These are phyloP conservation scores for Leccinum variabile DNA, from an alignment of 1,284 basidiomycete genomes.

Conservation along the genomic window DNA sequence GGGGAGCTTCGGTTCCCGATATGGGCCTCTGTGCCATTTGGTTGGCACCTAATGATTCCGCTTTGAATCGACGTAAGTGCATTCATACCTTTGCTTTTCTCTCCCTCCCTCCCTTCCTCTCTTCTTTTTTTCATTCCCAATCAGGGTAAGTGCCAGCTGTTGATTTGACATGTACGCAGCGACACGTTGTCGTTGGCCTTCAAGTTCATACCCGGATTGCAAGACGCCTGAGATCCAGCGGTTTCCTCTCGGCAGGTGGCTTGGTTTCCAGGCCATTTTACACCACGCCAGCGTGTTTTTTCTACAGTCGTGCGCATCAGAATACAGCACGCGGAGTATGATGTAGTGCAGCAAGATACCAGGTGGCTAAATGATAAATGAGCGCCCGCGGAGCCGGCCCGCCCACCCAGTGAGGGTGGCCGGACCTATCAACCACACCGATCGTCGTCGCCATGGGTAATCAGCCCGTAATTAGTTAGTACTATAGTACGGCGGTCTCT, in stretches of 20 bases:
- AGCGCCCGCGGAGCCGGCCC: constrained; percentile 8
- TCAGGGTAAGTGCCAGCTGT: constrained; percentile 3
- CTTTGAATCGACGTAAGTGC: constrained; percentile 17
- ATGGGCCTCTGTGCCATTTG: constrained; percentile 11
- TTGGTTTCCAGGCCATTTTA: constrained; percentile 7
- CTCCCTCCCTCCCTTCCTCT: not conserved
- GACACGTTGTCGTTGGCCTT: constrained; percentile 22
- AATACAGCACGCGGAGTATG: constrained; percentile 9
- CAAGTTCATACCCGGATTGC: constrained; percentile 1
- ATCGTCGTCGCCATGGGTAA: not conserved
- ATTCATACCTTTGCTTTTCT: not conserved
- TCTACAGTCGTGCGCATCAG: constrained; percentile 9
- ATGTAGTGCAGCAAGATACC: constrained; percentile 12
- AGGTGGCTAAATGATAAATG: constrained; percentile 5
- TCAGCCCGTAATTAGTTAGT: constrained; percentile 15
- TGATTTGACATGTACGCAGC: constrained; percentile 29
- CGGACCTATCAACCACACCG: not conserved
- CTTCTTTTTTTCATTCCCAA: constrained; percentile 4
- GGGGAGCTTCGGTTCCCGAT: constrained; percentile 30
- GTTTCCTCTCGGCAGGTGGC: not conserved
- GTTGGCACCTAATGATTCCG: constrained; percentile 2
- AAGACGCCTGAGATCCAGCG: constrained; percentile 5
- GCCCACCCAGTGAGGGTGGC: not conserved
- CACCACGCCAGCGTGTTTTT: constrained; percentile 2
- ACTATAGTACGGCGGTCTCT: constrained; percentile 19